Evolutionary conservation across 2,329 filamentous ascomycete species (phyloP), one percentile per base, ranked within the genome.

Genomic region (Aspergillus quadricinctus): DNA sequence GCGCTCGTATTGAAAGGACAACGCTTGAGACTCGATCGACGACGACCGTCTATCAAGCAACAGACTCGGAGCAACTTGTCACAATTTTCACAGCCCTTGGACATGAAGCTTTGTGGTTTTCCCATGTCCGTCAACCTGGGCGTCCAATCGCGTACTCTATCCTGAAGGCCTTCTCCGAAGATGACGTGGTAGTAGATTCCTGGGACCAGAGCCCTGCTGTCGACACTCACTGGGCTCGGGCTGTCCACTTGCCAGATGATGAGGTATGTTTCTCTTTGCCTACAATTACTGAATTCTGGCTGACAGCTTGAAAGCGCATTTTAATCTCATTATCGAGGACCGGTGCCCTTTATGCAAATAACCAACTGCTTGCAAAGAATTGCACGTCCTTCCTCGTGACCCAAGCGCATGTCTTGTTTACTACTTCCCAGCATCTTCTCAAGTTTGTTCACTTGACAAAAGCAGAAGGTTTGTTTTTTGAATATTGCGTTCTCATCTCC

Each of bases 321-420:
- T 70, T 80, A 9, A 80, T 87, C 58, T 89, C 90, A 1, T 76
- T 97, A 61, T 88, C 91, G 3, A 82, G 84, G 49, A 88, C 85
- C 54, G 94, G 94, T 0, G 81, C 88, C 53, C 78, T 99, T 0
- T 95, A 89, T 69, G 90, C 88, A 43, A 89, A 92, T 68, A 85
- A 87, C 3, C 84, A 82, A 17, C 78, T 89, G 4, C 77, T 97
- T 48, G 84, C 87, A 14, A 91, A 89, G 72, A 96, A 94, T 65
- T 96, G 92, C 73, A 97, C 93, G 0, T 99, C 94, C 0, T 97
- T 96, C 65, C 72, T 92, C 5, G 77, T 92, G 27, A 96, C 93
- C 0, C 80, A 86, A 0, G 84, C 86, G 21, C 93, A 97, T 77
- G 79, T 99, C 14, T 85, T 97, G 56, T 92, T 93, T 68, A 99